phyloP scores from a whole-genome alignment of 371 early-diverging fungal genomes.

The Dinochytrium kinnereticum region DNA sequence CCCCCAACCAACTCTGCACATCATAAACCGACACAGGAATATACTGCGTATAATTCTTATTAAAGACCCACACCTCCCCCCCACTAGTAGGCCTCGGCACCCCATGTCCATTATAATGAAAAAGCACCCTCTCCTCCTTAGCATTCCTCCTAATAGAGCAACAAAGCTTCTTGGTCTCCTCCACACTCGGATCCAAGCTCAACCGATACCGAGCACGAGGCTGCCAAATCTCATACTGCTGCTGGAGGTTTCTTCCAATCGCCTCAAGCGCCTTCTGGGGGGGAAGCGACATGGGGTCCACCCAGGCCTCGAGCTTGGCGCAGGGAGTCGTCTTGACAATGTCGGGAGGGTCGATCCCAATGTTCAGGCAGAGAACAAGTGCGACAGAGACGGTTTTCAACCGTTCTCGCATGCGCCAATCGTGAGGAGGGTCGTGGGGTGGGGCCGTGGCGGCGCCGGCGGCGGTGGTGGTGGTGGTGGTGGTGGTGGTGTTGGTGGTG shows the following conservation, averaged over 20 bases:
- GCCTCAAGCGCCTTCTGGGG: slow-evolving; percentile 83
- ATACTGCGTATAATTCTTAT: slow-evolving; percentile 96
- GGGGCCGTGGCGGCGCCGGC: slow-evolving; percentile 42
- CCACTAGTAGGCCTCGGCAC: slow-evolving; percentile 94
- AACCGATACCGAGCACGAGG: slow-evolving; percentile 84
- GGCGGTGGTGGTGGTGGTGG: slow-evolving; percentile 36
- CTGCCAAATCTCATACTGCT: slow-evolving; percentile 91
- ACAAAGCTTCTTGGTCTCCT: slow-evolving; percentile 90
- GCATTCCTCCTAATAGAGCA: slow-evolving; percentile 80
- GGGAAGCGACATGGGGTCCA: slow-evolving; percentile 84
- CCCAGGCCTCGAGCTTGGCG: slow-evolving; percentile 94
- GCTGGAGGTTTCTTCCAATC: slow-evolving; percentile 88
- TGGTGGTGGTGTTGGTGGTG: slow-evolving; percentile 47
- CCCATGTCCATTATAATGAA: slow-evolving; percentile 98
- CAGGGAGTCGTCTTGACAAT: slow-evolving; percentile 85
- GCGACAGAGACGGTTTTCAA: slow-evolving; percentile 67
- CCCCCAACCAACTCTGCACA: slow-evolving; percentile 92
- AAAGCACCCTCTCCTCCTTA: slow-evolving; percentile 92
- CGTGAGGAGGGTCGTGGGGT: slow-evolving; percentile 11
- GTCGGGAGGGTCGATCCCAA: slow-evolving; percentile 97
- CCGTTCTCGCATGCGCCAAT: slow-evolving; percentile 68
- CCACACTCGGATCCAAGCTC: slow-evolving; percentile 87
- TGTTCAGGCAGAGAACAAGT: slow-evolving; percentile 90
- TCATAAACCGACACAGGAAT: slow-evolving; percentile 92
- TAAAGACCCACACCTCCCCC: slow-evolving; percentile 99